phyloP scores from a whole-genome alignment of 2,329 filamentous ascomycete genomes.

The Beauveria pseudobassiana region DNA sequence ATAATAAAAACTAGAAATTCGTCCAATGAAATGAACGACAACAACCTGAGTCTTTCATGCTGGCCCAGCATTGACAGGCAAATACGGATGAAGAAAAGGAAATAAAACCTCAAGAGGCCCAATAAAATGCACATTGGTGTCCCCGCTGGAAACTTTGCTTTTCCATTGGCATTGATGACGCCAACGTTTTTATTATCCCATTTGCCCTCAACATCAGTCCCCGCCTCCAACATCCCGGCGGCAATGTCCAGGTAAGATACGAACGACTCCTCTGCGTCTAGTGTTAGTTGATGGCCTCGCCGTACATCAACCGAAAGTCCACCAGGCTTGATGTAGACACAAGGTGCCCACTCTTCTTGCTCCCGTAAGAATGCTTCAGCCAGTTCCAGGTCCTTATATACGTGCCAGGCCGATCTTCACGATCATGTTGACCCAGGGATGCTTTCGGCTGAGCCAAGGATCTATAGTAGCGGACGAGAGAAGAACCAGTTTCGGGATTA shows the following conservation, averaged over 20 bases:
- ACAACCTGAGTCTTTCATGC: neutral
- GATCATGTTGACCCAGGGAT: slow-evolving; percentile 18
- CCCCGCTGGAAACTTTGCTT: slow-evolving; percentile 1
- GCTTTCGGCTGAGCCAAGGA: slow-evolving; percentile 21
- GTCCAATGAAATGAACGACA: neutral
- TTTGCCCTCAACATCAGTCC: slow-evolving; percentile 23
- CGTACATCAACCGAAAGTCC: slow-evolving; percentile 15
- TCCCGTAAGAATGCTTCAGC: slow-evolving; percentile 31
- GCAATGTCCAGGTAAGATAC: slow-evolving; percentile 19
- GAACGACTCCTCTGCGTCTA: slow-evolving; percentile 29
- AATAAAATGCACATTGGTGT: neutral
- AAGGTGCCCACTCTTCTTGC: slow-evolving; percentile 28
- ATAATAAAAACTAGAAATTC: neutral
- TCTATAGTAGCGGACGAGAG: slow-evolving; percentile 36
- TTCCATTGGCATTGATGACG: slow-evolving; percentile 6
- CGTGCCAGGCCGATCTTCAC: slow-evolving; percentile 21
- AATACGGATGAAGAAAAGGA: neutral
- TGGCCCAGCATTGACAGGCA: neutral
- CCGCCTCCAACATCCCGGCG: slow-evolving; percentile 41
- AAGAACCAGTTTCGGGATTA: slow-evolving; percentile 32
- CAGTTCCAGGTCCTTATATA: slow-evolving; percentile 18
- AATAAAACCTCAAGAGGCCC: neutral
- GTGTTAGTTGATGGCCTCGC: slow-evolving; percentile 33
- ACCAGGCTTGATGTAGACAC: slow-evolving; percentile 35
- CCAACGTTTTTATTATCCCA: slow-evolving; percentile 20